Evolutionary conservation across 352 stramenopile genomes (phyloP).

Genomic region (Phytophthora brassicae): DNA sequence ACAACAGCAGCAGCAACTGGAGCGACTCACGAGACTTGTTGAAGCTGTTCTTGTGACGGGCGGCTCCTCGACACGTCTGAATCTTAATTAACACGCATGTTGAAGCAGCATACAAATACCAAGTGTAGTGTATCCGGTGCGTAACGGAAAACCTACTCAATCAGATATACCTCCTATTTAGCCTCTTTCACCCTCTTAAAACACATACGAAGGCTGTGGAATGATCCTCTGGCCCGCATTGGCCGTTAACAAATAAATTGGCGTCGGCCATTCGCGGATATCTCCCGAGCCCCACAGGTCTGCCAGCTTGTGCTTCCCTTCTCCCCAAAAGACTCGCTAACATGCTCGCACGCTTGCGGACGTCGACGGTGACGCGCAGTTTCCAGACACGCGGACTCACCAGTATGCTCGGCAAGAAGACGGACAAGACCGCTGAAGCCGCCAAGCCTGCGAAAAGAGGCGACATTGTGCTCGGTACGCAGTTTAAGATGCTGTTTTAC

Average conservation of each 20-base stretch:
- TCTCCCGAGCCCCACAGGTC: constrained; percentile 21
- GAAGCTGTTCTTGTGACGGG: constrained; percentile 22
- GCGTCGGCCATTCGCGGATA: constrained; percentile 19
- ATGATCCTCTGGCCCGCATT: constrained; percentile 4
- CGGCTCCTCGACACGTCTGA: constrained; percentile 5
- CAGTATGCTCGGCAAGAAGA: constrained; percentile 46
- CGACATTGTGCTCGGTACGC: constrained; percentile 61
- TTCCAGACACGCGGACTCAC: constrained; percentile 34
- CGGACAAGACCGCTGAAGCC: constrained; percentile 40
- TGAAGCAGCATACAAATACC: constrained; percentile 15
- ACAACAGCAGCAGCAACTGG: constrained; percentile 43
- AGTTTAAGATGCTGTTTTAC: not conserved
- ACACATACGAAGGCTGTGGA: not conserved
- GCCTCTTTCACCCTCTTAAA: not conserved
- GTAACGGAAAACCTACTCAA: constrained; percentile 9
- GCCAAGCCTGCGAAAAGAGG: constrained; percentile 27
- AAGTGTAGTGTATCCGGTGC: not conserved
- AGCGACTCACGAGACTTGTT: constrained; percentile 36
- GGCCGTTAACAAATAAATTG: constrained; percentile 12
- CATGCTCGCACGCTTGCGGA: constrained; percentile 54
- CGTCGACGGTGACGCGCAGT: constrained; percentile 14
- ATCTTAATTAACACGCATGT: constrained; percentile 1
- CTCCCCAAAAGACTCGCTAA: constrained; percentile 23
- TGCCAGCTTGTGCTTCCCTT: constrained; percentile 9
- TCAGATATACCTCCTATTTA: not conserved